Percentiles rank a stretch among this genome's conserved stretches.
phyloP scores from a whole-genome alignment of 2,329 filamentous ascomycete genomes.

The Chaetomiaceae sp. region DNA sequence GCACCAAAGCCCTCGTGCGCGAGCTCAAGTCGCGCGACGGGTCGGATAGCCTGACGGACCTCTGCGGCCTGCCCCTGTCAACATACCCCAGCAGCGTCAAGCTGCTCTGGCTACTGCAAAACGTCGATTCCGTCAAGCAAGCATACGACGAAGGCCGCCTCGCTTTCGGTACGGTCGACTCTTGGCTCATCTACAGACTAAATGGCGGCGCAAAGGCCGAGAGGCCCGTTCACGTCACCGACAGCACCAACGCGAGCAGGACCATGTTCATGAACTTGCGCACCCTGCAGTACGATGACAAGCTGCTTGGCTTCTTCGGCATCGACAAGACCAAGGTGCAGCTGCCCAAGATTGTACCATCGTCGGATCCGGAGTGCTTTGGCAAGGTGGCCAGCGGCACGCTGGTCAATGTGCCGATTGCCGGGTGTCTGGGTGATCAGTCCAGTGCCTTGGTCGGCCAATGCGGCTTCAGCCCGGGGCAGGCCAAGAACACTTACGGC shows the following conservation, averaged over 20 bases:
- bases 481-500: slow-evolving; percentile 88
- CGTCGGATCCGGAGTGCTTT: slow-evolving; percentile 69
- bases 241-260: slow-evolving; percentile 80
- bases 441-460: slow-evolving; percentile 83
- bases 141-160: slow-evolving; percentile 74
- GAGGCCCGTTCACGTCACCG: slow-evolving; percentile 68
- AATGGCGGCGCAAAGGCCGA: slow-evolving; percentile 65
- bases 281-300: slow-evolving; percentile 74
- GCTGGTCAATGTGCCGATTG: slow-evolving; percentile 67
- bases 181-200: slow-evolving; percentile 81
- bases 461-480: slow-evolving; percentile 74
- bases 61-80: slow-evolving; percentile 78
- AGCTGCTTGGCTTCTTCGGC: slow-evolving; percentile 72
- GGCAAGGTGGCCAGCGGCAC: slow-evolving; percentile 62
- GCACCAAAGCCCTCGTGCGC: slow-evolving; percentile 67
- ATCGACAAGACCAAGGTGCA: slow-evolving; percentile 64
- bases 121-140: slow-evolving; percentile 63
- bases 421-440: slow-evolving; percentile 84
- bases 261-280: slow-evolving; percentile 94
- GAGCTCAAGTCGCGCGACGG: slow-evolving; percentile 66
- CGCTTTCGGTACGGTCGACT: slow-evolving; percentile 82
- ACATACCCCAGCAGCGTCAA: slow-evolving; percentile 88
- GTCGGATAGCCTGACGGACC: slow-evolving; percentile 63
- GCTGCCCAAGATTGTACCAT: slow-evolving; percentile 79
- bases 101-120: slow-evolving; percentile 74